Evolutionary conservation across 2,329 filamentous ascomycete genomes (phyloP), one percentile per base, ranked within the genome.

Genomic region (Ustulina deusta): DNA sequence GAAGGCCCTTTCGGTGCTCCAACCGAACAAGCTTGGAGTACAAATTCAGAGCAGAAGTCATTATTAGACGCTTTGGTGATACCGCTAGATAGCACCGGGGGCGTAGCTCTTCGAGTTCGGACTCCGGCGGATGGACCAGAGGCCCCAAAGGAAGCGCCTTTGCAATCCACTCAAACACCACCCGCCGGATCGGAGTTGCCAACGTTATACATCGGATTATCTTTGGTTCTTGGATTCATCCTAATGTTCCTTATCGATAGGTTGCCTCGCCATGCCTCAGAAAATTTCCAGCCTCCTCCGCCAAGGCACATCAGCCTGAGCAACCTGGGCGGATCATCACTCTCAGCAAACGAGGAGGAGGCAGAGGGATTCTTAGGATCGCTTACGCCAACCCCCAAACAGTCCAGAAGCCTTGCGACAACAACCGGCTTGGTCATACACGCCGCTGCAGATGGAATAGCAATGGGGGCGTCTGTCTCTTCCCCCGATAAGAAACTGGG

Each of bases 211-310:
- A 92, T 99, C 66, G 96, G 96, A 5, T 85, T 98, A 61, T 93
- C 94, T 1, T 84, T 99, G 59, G 89, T 97, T 63, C 83, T 93
- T 17, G 96, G 96, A 13, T 99, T 98, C 80, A 89, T 97, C 65
- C 86, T 97, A 71, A 99, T 99, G 96, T 98, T 97, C 77, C 87
- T 99, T 25, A 91, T 99, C 76, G 95, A 99, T 80, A 90, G 93
- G 59, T 81, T 97, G 9, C 93, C 94, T 7, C 89, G 89, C 46
- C 91, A 94, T 77, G 89, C 90, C 6, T 86, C 87, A 1, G 86
- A 92, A 22, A 85, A 86, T 46, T 82, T 92, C 42, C 89, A 90
- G 74, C 82, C 87, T 22, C 85, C 91, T 15, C 85, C 89, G 60
- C 92, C 91, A 17, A 90, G 94, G 71, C 93, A 97, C 76, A 96